Conservation (phyloP, 2,329 filamentous ascomycete genomes). For the Sclerotinia borealis region DNA sequence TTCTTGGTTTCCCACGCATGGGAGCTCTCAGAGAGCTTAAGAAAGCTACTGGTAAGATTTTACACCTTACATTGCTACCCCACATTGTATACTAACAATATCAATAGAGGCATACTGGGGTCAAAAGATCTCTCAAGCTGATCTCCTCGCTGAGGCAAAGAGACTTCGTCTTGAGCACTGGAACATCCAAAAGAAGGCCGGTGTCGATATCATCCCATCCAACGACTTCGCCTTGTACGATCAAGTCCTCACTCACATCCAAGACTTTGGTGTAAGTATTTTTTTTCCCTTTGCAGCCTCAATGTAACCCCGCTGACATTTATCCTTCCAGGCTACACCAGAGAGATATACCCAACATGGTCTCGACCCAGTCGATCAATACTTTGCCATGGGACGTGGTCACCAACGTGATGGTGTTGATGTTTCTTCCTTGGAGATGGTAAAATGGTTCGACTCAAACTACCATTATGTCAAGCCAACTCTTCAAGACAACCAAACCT, state of each 20-base stretch:
- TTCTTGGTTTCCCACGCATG: slow-evolving; percentile 99
- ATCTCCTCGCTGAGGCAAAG: slow-evolving; percentile 93
- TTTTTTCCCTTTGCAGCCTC: background rate
- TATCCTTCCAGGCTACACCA: slow-evolving; percentile 62
- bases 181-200: slow-evolving; percentile 99
- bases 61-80: background rate
- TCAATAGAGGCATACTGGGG: slow-evolving; percentile 80
- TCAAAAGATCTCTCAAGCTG: slow-evolving; percentile 86
- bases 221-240: slow-evolving; percentile 99
- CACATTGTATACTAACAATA: slow-evolving; percentile 11
- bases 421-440: slow-evolving; percentile 95
- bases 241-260: slow-evolving; percentile 95
- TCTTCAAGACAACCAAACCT: slow-evolving; percentile 92
- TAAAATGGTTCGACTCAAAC: slow-evolving; percentile 99
- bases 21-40: slow-evolving; percentile 98
- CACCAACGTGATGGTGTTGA: slow-evolving; percentile 93
- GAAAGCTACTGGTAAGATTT: slow-evolving; percentile 68
- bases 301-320: slow-evolving; percentile 12
- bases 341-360: slow-evolving; percentile 89
- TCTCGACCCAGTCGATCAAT: slow-evolving; percentile 85
- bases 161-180: slow-evolving; percentile 93
- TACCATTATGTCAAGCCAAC: slow-evolving; percentile 99
- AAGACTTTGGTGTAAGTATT: slow-evolving; percentile 81
- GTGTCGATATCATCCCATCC: slow-evolving; percentile 95
- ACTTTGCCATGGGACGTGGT: slow-evolving; percentile 99